phyloP scores from a whole-genome alignment of 768 basidiomycete species.

The Pleurotus platypus region DNA sequence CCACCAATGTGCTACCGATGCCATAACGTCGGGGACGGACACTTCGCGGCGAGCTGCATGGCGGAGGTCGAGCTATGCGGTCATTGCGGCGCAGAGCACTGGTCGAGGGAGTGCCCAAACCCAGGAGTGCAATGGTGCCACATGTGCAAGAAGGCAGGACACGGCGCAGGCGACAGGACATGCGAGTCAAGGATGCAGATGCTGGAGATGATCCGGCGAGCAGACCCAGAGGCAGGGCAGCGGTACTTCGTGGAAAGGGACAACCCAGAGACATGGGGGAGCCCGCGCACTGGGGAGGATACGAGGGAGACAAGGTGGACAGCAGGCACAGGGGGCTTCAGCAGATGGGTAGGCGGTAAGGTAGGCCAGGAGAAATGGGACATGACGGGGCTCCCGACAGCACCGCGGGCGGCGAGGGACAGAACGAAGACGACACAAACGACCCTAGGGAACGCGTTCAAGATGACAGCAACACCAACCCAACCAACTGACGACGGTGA shows the following conservation, averaged over 20 bases:
- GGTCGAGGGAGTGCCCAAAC: constrained; percentile 10
- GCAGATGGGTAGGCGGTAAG: not conserved
- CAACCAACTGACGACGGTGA: no score
- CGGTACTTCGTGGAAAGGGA: constrained; percentile 11
- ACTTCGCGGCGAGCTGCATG: constrained; percentile 15
- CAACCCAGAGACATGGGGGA: constrained; percentile 6
- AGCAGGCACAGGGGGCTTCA: not conserved
- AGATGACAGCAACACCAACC: no score
- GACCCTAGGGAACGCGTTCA: not conserved
- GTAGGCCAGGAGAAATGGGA: not conserved
- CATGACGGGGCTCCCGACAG: not conserved
- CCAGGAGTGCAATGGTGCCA: constrained; percentile 13
- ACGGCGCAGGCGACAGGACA: constrained; percentile 21
- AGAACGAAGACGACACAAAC: not conserved
- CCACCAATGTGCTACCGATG: constrained; percentile 15
- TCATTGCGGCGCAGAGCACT: constrained; percentile 14
- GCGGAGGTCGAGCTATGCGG: constrained; percentile 11
- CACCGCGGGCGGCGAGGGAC: not conserved
- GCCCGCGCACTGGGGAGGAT: not conserved
- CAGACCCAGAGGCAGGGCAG: constrained; percentile 14
- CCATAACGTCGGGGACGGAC: constrained; percentile 10
- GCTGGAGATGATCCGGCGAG: constrained; percentile 6
- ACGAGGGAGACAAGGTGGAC: not conserved
- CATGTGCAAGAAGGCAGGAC: constrained; percentile 22
- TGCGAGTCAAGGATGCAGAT: constrained; percentile 17